These are phyloP conservation scores for Globisporangium canariense DNA, from an alignment of 352 stramenopile genomes.

Conservation along the genomic window DNA sequence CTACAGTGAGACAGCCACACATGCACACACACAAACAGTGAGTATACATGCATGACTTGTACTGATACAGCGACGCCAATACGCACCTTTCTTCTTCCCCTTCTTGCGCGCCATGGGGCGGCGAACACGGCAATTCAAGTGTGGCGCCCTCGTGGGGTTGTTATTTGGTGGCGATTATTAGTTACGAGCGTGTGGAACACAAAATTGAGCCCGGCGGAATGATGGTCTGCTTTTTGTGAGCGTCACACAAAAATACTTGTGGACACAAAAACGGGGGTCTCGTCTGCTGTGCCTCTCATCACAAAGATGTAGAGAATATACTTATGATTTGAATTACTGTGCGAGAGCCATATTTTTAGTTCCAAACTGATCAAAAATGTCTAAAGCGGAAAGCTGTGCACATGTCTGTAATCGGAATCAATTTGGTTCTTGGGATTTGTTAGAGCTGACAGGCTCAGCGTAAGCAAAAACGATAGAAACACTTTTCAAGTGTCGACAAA, in stretches of 20 bases:
- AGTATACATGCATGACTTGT: neutral
- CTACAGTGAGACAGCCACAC: neutral
- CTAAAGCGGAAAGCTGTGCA: too few relatives aligned
- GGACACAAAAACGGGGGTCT: neutral
- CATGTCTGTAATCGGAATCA: too few relatives aligned
- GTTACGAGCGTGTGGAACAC: neutral
- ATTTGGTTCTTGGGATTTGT: too few relatives aligned
- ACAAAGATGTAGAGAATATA: too few relatives aligned
- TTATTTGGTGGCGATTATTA: neutral
- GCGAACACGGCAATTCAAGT: neutral
- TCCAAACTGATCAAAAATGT: too few relatives aligned
- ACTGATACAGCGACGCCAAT: too few relatives aligned
- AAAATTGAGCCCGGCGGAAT: slow-evolving; percentile 2
- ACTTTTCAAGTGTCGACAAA: too few relatives aligned
- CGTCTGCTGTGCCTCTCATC: too few relatives aligned
- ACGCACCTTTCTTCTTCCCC: slow-evolving; percentile 63
- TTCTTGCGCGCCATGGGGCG: slow-evolving; percentile 74
- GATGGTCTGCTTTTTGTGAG: slow-evolving; percentile 3
- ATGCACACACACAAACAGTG: neutral
- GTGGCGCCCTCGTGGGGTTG: neutral
- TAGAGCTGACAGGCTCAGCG: too few relatives aligned
- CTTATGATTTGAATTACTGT: too few relatives aligned
- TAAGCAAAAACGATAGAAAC: too few relatives aligned
- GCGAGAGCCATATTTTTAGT: too few relatives aligned
- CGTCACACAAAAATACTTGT: slow-evolving; percentile 7